Evolutionary conservation across 1,284 basidiomycete species (phyloP).

Genomic region (Naganishia cerealis): DNA sequence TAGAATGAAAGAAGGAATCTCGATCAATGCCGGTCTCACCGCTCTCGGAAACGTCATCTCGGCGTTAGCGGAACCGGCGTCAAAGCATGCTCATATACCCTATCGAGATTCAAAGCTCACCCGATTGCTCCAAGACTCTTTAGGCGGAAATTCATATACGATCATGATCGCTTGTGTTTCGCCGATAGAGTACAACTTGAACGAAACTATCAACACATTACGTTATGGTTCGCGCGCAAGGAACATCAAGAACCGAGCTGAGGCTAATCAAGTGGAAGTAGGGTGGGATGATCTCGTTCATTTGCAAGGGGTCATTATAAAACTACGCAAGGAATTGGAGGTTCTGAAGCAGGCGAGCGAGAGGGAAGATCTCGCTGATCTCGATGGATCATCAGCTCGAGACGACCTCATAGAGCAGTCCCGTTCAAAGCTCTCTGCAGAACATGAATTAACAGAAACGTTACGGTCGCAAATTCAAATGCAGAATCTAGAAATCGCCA

Average conservation of each 20-base stretch:
- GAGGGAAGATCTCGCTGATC: conserved; percentile 9
- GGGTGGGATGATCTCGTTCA: conserved; percentile 99
- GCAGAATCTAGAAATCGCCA: conserved; percentile 47
- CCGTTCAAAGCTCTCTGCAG: not conserved
- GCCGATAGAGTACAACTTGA: conserved; percentile 85
- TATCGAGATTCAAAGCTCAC: conserved; percentile 82
- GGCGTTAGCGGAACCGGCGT: conserved; percentile 87
- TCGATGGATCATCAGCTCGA: not conserved
- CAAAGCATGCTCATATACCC: conserved; percentile 66
- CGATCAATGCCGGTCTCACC: conserved; percentile 93
- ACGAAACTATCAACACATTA: conserved; percentile 92
- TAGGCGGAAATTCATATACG: conserved; percentile 97
- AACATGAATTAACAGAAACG: conserved; percentile 10
- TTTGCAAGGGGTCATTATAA: conserved; percentile 79
- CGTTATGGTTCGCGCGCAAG: conserved; percentile 97
- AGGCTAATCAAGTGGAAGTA: conserved; percentile 89
- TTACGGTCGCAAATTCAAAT: conserved; percentile 20
- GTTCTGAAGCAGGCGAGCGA: conserved; percentile 60
- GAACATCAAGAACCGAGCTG: conserved; percentile 93
- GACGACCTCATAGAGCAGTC: conserved; percentile 6
- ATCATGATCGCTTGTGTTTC: conserved; percentile 99
- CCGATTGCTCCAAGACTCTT: conserved; percentile 85
- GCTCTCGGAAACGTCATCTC: conserved; percentile 98
- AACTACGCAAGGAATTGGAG: conserved; percentile 83
- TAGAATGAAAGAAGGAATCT: conserved; percentile 93